phyloP scores from a whole-genome alignment of 2,329 filamentous ascomycete species.

The Claviceps spartinae region DNA sequence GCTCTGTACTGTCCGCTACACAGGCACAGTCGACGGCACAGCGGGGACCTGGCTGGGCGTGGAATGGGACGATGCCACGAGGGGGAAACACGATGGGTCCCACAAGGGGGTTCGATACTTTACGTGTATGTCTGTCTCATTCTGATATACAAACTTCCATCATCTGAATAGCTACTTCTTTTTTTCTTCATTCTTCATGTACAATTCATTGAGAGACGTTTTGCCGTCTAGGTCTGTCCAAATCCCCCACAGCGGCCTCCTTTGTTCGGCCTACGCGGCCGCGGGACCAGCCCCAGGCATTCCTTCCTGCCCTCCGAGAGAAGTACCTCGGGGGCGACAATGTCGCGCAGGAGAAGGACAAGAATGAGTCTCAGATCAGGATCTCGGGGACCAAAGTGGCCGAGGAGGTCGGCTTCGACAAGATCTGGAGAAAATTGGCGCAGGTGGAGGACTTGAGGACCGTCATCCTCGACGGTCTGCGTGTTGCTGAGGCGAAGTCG shows the following conservation, averaged over 20 bases:
- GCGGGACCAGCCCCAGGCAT: slow-evolving; percentile 53
- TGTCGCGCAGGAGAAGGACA: slow-evolving; percentile 19
- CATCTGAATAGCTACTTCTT: neutral
- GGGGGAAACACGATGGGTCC: slow-evolving; percentile 84
- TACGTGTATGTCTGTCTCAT: slow-evolving; percentile 44
- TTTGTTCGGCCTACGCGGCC: slow-evolving; percentile 71
- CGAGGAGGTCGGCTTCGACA: slow-evolving; percentile 91
- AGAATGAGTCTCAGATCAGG: slow-evolving; percentile 38
- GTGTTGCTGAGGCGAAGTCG: slow-evolving; percentile 33
- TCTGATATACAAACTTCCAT: neutral
- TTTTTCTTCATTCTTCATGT: neutral
- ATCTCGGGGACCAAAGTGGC: slow-evolving; percentile 65
- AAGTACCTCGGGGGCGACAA: slow-evolving; percentile 56
- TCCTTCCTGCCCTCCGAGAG: slow-evolving; percentile 63
- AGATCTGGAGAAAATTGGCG: slow-evolving; percentile 70
- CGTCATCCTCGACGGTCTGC: slow-evolving; percentile 67
- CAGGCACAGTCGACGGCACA: slow-evolving; percentile 64
- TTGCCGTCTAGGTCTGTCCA: slow-evolving; percentile 37
- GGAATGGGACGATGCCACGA: slow-evolving; percentile 81
- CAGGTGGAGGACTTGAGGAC: slow-evolving; percentile 64
- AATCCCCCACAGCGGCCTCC: slow-evolving; percentile 59
- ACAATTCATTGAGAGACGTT: neutral
- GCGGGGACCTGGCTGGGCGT: slow-evolving; percentile 78
- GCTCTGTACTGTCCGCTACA: slow-evolving; percentile 73
- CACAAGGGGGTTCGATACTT: slow-evolving; percentile 74